phyloP scores from a whole-genome alignment of 1,284 basidiomycete species.

The Cryptococcus hybrid region DNA sequence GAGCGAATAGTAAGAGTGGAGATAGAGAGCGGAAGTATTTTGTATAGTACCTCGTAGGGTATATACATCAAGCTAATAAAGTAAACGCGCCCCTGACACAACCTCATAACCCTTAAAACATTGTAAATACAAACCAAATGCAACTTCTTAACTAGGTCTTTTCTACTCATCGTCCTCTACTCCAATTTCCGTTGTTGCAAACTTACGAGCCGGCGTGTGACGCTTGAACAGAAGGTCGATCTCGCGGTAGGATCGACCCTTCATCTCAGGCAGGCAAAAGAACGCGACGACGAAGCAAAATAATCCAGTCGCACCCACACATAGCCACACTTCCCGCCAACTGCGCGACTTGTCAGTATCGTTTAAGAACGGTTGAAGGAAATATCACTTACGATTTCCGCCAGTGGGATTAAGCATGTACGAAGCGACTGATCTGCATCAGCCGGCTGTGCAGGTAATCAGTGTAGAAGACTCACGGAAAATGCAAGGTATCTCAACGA shows the following conservation, averaged over 20 bases:
- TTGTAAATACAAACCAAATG: no score
- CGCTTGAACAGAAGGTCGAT: slow-evolving; percentile 45
- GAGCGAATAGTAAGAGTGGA: no score
- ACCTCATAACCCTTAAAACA: no score
- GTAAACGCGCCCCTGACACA: no score
- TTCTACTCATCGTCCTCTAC: slow-evolving; percentile 21
- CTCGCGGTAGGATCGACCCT: slow-evolving; percentile 45
- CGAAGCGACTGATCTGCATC: slow-evolving; percentile 13
- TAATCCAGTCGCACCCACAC: slow-evolving; percentile 43
- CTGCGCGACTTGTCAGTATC: slow-evolving; percentile 5
- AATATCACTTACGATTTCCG: slow-evolving; percentile 19
- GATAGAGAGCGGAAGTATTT: no score
- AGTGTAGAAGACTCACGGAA: slow-evolving; percentile 15
- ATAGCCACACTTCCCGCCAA: slow-evolving; percentile 41
- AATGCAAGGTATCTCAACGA: slow-evolving; percentile 37
- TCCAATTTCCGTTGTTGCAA: slow-evolving; percentile 34
- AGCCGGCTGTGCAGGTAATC: background rate
- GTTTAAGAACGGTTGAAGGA: background rate
- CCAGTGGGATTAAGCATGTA: slow-evolving; percentile 38
- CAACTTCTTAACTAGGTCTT: no score
- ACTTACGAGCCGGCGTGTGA: slow-evolving; percentile 40
- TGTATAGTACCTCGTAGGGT: no score
- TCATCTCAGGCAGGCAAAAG: slow-evolving; percentile 42
- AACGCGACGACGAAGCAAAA: slow-evolving; percentile 20
- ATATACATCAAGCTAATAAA: no score